Base-by-base conservation (phyloP, 495 filamentous ascomycete species). In the Penicillium bialowiezense region DNA sequence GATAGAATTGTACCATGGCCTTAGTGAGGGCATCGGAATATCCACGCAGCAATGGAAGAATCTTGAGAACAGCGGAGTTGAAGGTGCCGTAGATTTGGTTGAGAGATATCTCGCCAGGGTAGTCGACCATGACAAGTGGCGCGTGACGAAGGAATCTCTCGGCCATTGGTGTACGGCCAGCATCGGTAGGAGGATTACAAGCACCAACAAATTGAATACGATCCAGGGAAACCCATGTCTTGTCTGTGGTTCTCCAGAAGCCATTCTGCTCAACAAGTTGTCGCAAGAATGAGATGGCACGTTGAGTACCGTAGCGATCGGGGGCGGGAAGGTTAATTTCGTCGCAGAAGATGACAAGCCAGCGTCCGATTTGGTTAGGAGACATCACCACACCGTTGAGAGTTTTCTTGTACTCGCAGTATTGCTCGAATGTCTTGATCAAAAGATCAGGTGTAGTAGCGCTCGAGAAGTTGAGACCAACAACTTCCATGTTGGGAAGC, bases 271-370 rank as follows among this genome's bases (percentile, higher is more conserved):
- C 93, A 35, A 99, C 89, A 47, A 99, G 79, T 63, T 99, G 93
- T 44, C 93, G 83, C 53, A 99, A 73, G 80, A 99, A 97, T 17
- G 93, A 92, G 45, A 97, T 97, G 17, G 90, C 93, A 44, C 93
- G 83, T 67, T 97, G 93, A 2, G 95, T 99, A 37, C 91, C 93
- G 63, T 99, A 99, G 52, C 89, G 92, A 75, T 99, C 93, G 20
- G 91, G 93, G 15, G 93, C 91, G n/a, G 93, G 93, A 68, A 99
- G 75, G 69, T 99, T 99, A 71, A 99, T 97, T 67, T 99, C 93
- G 61, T 99, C 93, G 63, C 93, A 99, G 78, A 99, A 99, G 37
- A 99, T 78, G 26, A 99, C 93, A 21, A 99, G 78, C 93, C 93
- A 99, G 56, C 95, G 86, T 24, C 93, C 93, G 62, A 99, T 92